phyloP scores from a whole-genome alignment of 2,329 filamentous ascomycete genomes.

The Penicillium sp. region DNA sequence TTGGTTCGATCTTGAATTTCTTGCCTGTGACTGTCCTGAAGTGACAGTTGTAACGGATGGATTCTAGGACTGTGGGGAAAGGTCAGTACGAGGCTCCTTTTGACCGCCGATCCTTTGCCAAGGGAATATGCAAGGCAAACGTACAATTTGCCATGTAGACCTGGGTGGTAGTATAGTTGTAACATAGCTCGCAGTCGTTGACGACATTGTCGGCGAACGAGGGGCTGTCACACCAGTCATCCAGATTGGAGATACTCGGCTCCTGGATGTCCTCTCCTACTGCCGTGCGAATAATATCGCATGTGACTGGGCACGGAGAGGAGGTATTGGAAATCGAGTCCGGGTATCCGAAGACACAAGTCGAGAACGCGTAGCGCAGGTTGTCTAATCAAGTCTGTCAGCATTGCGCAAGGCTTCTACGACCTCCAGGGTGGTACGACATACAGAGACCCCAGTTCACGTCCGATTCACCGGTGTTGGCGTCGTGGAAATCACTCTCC shows the following conservation, averaged over 20 bases:
- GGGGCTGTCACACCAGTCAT: constrained; percentile 40
- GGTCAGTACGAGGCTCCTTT: constrained; percentile 1
- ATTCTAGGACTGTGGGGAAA: constrained; percentile 42
- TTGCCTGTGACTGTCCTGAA: constrained; percentile 37
- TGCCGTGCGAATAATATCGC: constrained; percentile 35
- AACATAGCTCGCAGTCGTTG: constrained; percentile 46
- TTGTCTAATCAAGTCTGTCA: constrained; percentile 37
- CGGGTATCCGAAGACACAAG: constrained; percentile 47
- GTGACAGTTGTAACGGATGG: constrained; percentile 48
- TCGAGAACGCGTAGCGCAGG: constrained; percentile 46
- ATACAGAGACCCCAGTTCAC: constrained; percentile 50
- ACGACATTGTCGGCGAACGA: constrained; percentile 45
- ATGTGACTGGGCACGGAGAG: constrained; percentile 48
- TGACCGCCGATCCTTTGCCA: background rate
- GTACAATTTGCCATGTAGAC: constrained; percentile 48
- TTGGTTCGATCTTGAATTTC: constrained; percentile 42
- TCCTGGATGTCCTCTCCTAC: constrained; percentile 33
- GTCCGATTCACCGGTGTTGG: constrained; percentile 40
- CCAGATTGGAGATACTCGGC: constrained; percentile 31
- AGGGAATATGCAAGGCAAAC: constrained; percentile 16
- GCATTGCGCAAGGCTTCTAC: background rate
- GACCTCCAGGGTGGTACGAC: constrained; percentile 14
- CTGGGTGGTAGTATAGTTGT: constrained; percentile 43
- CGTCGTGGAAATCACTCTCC: constrained; percentile 39
- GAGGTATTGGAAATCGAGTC: constrained; percentile 39